Conservation (phyloP, 306 rosid species). For the Prinsepia uniflora region DNA sequence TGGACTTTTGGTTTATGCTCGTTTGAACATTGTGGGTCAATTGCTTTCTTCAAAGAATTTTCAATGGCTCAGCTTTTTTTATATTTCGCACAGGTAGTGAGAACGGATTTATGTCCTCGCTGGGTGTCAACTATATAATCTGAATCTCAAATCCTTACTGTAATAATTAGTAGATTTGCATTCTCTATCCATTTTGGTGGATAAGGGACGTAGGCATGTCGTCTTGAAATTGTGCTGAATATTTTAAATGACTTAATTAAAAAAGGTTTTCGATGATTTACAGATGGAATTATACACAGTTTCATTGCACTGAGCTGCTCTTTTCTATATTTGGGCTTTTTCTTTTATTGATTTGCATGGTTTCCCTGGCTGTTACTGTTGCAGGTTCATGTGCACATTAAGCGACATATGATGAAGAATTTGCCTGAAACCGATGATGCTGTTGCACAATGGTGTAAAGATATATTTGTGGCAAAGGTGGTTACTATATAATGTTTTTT, state of each 20-base stretch:
- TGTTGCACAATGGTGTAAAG: conserved; percentile 95
- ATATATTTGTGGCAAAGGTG: conserved; percentile 78
- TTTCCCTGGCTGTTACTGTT: conserved; percentile 12
- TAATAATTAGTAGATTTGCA: background rate
- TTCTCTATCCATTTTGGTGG: background rate
- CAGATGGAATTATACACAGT: conserved; percentile 5
- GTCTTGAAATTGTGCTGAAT: background rate
- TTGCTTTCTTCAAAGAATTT: background rate
- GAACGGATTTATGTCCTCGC: background rate
- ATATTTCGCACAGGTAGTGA: background rate
- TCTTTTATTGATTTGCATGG: background rate
- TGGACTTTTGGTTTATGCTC: background rate
- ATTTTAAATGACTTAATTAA: background rate
- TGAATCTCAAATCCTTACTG: background rate
- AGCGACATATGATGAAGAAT: conserved; percentile 80
- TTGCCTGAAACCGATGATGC: conserved; percentile 87
- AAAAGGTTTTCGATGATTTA: background rate
- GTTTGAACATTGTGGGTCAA: background rate
- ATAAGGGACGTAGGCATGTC: too few species aligned
- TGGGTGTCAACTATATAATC: background rate
- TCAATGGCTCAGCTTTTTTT: background rate
- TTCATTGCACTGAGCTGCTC: background rate
- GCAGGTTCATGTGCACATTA: conserved; percentile 89
- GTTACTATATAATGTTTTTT: background rate
- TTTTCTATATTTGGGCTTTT: background rate